A percentile compares a stretch with the other conserved stretches of the same genome.
Evolutionary conservation across 345 rosid species (phyloP).

Genomic region (Jatropha curcas): DNA sequence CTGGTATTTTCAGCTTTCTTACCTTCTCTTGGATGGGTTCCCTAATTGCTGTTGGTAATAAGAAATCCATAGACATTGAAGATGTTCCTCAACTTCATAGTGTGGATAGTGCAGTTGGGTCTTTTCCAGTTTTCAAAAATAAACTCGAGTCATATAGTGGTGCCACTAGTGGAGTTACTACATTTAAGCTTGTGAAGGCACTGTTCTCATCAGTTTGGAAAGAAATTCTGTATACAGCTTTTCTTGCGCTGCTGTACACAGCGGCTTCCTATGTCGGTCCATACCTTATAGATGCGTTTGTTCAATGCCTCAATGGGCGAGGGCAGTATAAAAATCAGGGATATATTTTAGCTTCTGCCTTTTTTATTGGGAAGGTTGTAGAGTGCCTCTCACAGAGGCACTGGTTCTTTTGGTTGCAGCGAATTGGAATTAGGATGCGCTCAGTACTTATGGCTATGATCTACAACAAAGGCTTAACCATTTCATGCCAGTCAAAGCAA

Average conservation of each 20-base stretch:
- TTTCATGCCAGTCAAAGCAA: conserved; percentile 33
- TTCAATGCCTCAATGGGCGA: conserved; percentile 35
- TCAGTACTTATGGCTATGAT: conserved; percentile 22
- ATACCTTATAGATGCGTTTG: conserved; percentile 34
- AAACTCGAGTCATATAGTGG: conserved; percentile 17
- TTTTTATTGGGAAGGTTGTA: conserved; percentile 34
- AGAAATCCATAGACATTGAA: conserved; percentile 29
- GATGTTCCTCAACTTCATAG: conserved; percentile 29
- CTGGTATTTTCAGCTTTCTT: conserved; percentile 25
- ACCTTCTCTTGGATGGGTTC: conserved; percentile 31
- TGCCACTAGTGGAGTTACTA: conserved; percentile 8
- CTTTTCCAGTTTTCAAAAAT: conserved; percentile 24
- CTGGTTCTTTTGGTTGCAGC: conserved; percentile 31
- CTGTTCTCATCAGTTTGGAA: conserved; percentile 23
- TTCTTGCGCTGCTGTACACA: conserved; percentile 20
- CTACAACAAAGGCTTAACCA: conserved; percentile 29
- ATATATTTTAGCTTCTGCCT: conserved; percentile 27
- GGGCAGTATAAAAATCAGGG: conserved; percentile 27
- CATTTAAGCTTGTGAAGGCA: conserved; percentile 30
- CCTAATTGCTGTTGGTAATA: conserved; percentile 25
- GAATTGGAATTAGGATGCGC: conserved; percentile 27
- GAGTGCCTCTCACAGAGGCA: conserved; percentile 33
- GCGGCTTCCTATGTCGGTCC: conserved; percentile 40
- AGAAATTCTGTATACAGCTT: conserved; percentile 24
- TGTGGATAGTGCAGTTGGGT: conserved; percentile 24